phyloP scores from a whole-genome alignment of 2,329 filamentous ascomycete genomes.

The Colletotrichum sp. region DNA sequence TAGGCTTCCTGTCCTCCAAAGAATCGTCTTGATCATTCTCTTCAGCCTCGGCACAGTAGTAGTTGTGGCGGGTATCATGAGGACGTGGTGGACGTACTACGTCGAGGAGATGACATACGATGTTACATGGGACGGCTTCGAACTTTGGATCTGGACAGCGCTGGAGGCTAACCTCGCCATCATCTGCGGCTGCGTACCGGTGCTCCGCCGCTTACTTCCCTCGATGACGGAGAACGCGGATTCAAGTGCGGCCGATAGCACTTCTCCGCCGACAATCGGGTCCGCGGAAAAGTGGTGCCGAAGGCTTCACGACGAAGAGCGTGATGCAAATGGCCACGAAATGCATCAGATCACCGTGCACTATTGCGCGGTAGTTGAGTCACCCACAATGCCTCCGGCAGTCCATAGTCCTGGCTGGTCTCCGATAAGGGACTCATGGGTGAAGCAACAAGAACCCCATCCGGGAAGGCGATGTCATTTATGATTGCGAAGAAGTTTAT shows the following conservation, averaged over 20 bases:
- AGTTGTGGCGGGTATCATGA: constrained; percentile 39
- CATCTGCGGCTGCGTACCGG: constrained; percentile 38
- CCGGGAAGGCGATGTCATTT: not conserved
- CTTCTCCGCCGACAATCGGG: not conserved
- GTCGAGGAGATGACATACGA: constrained; percentile 39
- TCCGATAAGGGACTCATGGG: not conserved
- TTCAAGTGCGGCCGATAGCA: not conserved
- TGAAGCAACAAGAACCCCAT: not conserved
- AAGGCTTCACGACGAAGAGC: not conserved
- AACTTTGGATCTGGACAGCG: constrained; percentile 47
- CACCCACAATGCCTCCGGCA: not conserved
- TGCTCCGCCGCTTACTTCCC: not conserved
- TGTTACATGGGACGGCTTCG: constrained; percentile 44
- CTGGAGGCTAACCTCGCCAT: constrained; percentile 46
- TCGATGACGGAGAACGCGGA: not conserved
- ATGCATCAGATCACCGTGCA: not conserved
- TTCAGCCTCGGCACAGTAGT: constrained; percentile 43
- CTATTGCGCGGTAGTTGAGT: not conserved
- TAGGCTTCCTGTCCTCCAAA: constrained; percentile 35
- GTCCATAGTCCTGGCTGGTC: not conserved
- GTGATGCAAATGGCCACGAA: not conserved
- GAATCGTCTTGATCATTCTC: constrained; percentile 38
- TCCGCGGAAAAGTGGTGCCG: not conserved
- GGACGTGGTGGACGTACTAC: constrained; percentile 38
- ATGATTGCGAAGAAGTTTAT: not conserved